Conservation (phyloP, 768 basidiomycete species). For the Guyanaporus albipodus region DNA sequence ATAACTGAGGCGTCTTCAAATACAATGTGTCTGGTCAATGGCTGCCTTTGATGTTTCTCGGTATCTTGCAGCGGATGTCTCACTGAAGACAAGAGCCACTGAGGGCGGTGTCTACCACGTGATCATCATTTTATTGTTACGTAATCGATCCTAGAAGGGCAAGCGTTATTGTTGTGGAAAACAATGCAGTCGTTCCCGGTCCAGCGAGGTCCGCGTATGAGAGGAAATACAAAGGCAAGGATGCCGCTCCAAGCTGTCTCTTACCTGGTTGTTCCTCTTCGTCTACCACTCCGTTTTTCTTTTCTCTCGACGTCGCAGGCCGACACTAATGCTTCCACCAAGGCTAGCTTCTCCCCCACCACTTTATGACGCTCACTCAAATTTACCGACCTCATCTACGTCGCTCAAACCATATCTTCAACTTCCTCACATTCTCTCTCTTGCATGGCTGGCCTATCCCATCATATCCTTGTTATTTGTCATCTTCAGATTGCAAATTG, state of each 20-base stretch:
- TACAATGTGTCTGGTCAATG: too few relatives aligned
- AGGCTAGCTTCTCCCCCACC: constrained; percentile 45
- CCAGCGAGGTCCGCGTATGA: too few relatives aligned
- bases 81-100: too few relatives aligned
- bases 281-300: constrained; percentile 10
- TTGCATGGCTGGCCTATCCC: constrained; percentile 89
- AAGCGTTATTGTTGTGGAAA: constrained; percentile 29
- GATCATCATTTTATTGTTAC: constrained; percentile 6
- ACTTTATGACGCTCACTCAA: constrained; percentile 51
- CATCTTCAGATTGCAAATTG: constrained; percentile 76
- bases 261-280: constrained; percentile 10
- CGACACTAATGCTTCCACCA: constrained; percentile 34
- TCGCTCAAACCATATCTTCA: constrained; percentile 78
- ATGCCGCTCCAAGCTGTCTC: constrained; percentile 12
- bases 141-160: constrained; percentile 15
- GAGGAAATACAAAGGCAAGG: constrained; percentile 22
- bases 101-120: too few relatives aligned
- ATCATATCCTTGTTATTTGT: constrained; percentile 86
- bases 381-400: constrained; percentile 23
- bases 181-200: constrained; percentile 20
- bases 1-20: too few relatives aligned
- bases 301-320: constrained; percentile 33
- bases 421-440: constrained; percentile 77
- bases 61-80: too few relatives aligned
- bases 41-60: too few relatives aligned